A percentile compares a stretch with the other conserved stretches of the same genome.
Conservation (phyloP, 2,329 filamentous ascomycete genomes). For the Botrytis paeoniae region DNA sequence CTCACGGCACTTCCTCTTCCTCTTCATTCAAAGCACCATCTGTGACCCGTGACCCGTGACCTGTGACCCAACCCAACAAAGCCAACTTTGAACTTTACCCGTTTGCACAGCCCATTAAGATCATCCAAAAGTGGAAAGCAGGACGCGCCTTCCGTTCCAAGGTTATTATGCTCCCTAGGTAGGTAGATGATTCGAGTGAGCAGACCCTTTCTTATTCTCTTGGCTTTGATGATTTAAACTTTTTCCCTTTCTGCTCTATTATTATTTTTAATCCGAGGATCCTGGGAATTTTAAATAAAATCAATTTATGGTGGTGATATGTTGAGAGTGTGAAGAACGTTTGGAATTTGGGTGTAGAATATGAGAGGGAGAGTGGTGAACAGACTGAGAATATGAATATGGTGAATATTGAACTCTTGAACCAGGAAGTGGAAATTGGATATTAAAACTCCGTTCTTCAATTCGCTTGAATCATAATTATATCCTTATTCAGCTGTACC, state of each 20-base stretch:
- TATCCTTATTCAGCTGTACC: background rate
- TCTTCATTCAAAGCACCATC: background rate
- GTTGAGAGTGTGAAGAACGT: background rate
- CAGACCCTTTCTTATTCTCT: background rate
- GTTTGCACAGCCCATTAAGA: background rate
- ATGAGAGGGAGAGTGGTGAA: background rate
- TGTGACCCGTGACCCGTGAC: background rate
- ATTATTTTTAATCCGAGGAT: background rate
- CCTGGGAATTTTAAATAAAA: background rate
- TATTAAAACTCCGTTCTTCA: background rate
- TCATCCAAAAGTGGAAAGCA: constrained; percentile 1
- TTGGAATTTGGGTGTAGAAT: background rate
- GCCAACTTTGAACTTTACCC: background rate
- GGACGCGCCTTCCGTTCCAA: background rate
- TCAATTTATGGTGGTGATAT: background rate
- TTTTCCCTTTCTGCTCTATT: background rate
- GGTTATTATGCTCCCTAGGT: background rate
- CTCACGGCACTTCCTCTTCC: background rate
- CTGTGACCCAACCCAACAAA: background rate
- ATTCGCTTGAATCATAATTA: background rate
- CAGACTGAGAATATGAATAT: too few species aligned
- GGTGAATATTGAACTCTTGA: too few species aligned
- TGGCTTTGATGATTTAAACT: background rate
- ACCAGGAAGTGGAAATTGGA: background rate
- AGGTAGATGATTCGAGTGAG: background rate